These are phyloP conservation scores for Geoglossum glabrum DNA, from an alignment of 495 filamentous ascomycete species.

Conservation along the genomic window DNA sequence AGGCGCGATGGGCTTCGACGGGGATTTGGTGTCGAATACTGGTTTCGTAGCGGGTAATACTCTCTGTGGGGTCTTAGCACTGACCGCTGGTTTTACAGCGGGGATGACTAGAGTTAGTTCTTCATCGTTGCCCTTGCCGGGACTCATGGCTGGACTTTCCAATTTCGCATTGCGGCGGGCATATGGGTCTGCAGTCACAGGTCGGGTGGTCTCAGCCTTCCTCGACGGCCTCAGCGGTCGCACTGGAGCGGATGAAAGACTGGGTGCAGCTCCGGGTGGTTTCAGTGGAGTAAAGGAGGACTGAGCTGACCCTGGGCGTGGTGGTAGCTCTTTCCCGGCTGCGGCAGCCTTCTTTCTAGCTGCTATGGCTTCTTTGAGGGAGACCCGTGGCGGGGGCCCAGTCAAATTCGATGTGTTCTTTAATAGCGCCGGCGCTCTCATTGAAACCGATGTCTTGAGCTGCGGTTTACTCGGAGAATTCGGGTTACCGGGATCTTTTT, in stretches of 20 bases:
- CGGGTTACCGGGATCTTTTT: slow-evolving; percentile 44
- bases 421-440: slow-evolving; percentile 23
- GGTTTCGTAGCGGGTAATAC: not conserved
- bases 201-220: slow-evolving; percentile 29
- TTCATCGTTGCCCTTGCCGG: slow-evolving; percentile 2
- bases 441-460: not conserved
- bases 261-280: slow-evolving; percentile 1
- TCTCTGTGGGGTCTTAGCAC: not conserved
- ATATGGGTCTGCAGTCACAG: slow-evolving; percentile 40
- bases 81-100: not conserved
- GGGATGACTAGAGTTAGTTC: slow-evolving; percentile 4
- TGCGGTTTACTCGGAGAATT: not conserved
- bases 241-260: slow-evolving; percentile 36
- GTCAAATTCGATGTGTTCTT: slow-evolving; percentile 7
- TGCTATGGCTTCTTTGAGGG: slow-evolving; percentile 59
- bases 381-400: slow-evolving; percentile 22
- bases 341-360: slow-evolving; percentile 47
- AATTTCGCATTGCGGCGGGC: slow-evolving; percentile 11
- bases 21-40: not conserved
- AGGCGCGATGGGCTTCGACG: not conserved
- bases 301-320: slow-evolving; percentile 49
- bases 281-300: slow-evolving; percentile 2
- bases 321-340: slow-evolving; percentile 32
- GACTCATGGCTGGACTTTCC: slow-evolving; percentile 1
- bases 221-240: slow-evolving; percentile 28